Percentiles rank a stretch among this genome's conserved stretches.
These are phyloP conservation scores for Coniophora puteana DNA, from an alignment of 1,284 basidiomycete species.

Conservation along the genomic window DNA sequence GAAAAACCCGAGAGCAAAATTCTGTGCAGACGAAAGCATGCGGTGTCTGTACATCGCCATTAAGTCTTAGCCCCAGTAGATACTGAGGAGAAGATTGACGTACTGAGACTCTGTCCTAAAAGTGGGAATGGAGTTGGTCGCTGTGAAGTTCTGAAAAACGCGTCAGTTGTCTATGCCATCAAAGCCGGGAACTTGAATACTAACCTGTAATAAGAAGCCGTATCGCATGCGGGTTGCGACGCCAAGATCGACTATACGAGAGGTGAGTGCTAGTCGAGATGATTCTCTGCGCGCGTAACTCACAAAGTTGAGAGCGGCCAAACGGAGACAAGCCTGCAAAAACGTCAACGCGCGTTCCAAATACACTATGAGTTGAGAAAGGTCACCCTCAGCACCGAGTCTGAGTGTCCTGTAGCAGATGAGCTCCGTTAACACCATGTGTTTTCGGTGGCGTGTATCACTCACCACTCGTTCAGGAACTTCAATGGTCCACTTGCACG, in stretches of 20 bases:
- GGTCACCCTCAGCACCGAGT: conserved; percentile 63
- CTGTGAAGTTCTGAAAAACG: conserved; percentile 65
- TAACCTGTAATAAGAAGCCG: conserved; percentile 64
- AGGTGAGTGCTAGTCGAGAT: conserved; percentile 4
- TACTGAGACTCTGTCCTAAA: conserved; percentile 84
- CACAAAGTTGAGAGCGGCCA: conserved; percentile 72
- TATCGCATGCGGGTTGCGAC: conserved; percentile 72
- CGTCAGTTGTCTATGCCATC: background rate
- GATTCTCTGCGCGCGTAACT: conserved; percentile 17
- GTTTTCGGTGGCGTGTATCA: no score
- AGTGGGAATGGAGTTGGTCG: conserved; percentile 65
- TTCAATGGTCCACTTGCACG: conserved; percentile 53
- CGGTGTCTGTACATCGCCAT: conserved; percentile 48
- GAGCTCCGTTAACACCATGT: conserved; percentile 5
- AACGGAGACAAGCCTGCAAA: conserved; percentile 67
- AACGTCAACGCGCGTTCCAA: conserved; percentile 2
- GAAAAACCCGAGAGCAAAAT: conserved; percentile 83
- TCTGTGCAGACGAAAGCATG: conserved; percentile 76
- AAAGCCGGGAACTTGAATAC: background rate
- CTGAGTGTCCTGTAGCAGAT: conserved; percentile 58
- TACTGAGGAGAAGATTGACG: conserved; percentile 18
- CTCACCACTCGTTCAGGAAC: conserved; percentile 72
- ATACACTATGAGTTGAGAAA: conserved; percentile 2
- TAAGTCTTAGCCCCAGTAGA: conserved; percentile 1
- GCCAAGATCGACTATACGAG: conserved; percentile 54